Evolutionary conservation across 148 eudicot genomes (phyloP).

Genomic region (Talinum fruticosum): DNA sequence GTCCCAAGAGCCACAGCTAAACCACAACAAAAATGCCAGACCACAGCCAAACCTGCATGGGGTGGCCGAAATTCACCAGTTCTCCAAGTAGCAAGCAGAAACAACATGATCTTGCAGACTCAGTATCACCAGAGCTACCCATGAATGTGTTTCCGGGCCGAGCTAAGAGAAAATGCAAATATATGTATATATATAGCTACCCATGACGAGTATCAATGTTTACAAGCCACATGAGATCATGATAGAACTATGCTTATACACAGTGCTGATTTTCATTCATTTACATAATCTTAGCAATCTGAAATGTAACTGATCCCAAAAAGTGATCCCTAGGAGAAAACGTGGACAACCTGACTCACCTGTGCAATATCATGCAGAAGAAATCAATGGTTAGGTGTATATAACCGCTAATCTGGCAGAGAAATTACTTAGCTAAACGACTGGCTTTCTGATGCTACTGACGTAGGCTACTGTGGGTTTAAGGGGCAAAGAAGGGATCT

Average conservation of each 20-base stretch:
- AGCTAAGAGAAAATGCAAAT: background rate
- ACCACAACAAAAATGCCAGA: background rate
- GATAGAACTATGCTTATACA: background rate
- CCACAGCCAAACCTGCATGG: background rate
- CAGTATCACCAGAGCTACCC: too few relatives aligned
- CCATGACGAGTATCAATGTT: too few relatives aligned
- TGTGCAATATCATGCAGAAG: background rate
- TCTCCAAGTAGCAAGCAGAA: background rate
- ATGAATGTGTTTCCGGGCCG: too few relatives aligned
- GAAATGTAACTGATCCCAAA: background rate
- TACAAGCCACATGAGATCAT: background rate
- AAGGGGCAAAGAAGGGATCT: slow-evolving; percentile 39
- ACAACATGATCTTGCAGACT: too few relatives aligned
- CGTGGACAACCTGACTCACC: background rate
- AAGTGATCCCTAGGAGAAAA: background rate
- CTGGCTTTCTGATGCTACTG: too few relatives aligned
- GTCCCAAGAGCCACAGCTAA: background rate
- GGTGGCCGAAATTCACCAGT: background rate
- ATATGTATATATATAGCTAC: too few relatives aligned
- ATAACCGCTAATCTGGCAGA: too few relatives aligned
- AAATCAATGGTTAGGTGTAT: background rate
- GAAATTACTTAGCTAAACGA: too few relatives aligned
- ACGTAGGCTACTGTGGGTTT: background rate
- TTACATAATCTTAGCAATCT: background rate
- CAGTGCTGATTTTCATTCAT: background rate